Evolutionary conservation across 257 asterid species (phyloP).

Genomic region (Galeopsis tetrahit): DNA sequence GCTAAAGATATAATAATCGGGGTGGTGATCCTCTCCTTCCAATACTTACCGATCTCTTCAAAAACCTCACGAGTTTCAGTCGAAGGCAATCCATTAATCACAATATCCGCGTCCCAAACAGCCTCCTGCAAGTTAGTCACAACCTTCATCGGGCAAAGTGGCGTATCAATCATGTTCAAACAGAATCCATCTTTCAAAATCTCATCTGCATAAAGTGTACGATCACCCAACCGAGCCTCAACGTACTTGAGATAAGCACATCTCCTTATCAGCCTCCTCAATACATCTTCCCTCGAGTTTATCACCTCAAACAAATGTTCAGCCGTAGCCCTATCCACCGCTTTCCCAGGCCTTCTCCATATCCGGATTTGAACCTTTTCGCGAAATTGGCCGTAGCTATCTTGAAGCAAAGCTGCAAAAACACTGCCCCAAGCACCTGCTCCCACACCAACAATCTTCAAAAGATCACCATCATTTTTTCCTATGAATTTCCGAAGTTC

Average conservation of each 20-base stretch:
- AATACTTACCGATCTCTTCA: constrained; percentile 74
- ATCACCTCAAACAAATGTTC: constrained; percentile 83
- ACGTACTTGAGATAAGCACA: constrained; percentile 86
- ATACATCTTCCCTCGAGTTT: constrained; percentile 82
- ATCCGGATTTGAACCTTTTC: constrained; percentile 76
- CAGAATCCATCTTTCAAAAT: constrained; percentile 89
- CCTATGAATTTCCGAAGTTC: constrained; percentile 64
- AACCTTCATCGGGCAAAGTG: constrained; percentile 87
- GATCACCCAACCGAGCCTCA: constrained; percentile 88
- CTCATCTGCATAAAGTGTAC: constrained; percentile 82
- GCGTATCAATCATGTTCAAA: constrained; percentile 88
- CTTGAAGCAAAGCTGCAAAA: constrained; percentile 84
- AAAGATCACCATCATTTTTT: constrained; percentile 62
- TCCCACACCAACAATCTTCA: constrained; percentile 85
- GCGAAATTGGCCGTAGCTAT: constrained; percentile 72
- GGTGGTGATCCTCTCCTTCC: constrained; percentile 80
- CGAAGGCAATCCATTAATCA: constrained; percentile 87
- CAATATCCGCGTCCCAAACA: constrained; percentile 93
- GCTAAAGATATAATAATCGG: constrained; percentile 83
- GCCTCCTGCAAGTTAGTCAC: constrained; percentile 96
- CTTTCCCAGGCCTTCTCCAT: constrained; percentile 82
- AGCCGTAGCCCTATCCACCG: constrained; percentile 70
- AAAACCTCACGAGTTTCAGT: constrained; percentile 83
- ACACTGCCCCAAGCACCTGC: constrained; percentile 97
- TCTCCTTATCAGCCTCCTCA: constrained; percentile 85